These are phyloP conservation scores for Liriodendron chinense DNA, from an alignment of 164 flowering plant species.

Conservation along the genomic window DNA sequence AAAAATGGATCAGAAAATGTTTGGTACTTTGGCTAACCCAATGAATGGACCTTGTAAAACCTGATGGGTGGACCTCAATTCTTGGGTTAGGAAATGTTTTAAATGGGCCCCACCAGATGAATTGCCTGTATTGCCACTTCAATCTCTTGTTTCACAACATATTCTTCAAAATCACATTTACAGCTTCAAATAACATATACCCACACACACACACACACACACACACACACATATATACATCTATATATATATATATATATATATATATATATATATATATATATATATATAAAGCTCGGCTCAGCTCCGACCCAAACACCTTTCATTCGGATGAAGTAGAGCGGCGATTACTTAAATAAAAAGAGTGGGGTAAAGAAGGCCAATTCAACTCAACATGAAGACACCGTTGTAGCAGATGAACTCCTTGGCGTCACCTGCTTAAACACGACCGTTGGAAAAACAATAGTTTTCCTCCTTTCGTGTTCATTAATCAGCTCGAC, in stretches of 20 bases:
- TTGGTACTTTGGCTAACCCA: too few relatives aligned
- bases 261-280: too few relatives aligned
- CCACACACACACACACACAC: too few relatives aligned
- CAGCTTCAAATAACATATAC: background rate
- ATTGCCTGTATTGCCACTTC: too few relatives aligned
- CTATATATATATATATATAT: too few relatives aligned
- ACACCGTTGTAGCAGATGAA: slow-evolving; percentile 30
- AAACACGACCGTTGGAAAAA: slow-evolving; percentile 48
- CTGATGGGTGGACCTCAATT: too few relatives aligned
- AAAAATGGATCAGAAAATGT: too few relatives aligned
- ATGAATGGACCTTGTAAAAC: too few relatives aligned
- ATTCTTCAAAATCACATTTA: background rate
- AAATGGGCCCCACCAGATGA: too few relatives aligned
- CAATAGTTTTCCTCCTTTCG: slow-evolving; percentile 49
- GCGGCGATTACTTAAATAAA: background rate
- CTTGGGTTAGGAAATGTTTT: too few relatives aligned
- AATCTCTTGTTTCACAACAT: background rate
- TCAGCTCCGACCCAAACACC: background rate
- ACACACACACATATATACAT: too few relatives aligned
- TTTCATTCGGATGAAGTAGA: background rate
- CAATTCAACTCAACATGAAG: slow-evolving; percentile 9
- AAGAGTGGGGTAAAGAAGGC: background rate
- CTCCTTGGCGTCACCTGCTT: slow-evolving; percentile 52
- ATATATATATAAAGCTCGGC: background rate
- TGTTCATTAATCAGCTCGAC: slow-evolving; percentile 54